Base-by-base conservation (phyloP, 352 stramenopile species). In the Phytophthora ohioensis region DNA sequence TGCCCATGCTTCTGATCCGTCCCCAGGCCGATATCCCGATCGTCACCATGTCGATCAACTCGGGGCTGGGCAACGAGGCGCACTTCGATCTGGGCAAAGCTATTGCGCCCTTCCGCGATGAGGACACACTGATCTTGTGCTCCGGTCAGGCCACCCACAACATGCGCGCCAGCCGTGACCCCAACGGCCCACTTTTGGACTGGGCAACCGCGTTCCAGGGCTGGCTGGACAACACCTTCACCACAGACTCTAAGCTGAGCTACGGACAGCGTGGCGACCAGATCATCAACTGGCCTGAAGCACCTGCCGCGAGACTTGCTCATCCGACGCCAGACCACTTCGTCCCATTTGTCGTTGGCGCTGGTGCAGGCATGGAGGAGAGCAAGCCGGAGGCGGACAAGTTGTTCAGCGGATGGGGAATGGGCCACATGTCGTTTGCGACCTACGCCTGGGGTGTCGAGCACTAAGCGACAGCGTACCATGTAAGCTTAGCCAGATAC, bases 1-100 rank as follows among this genome's bases (percentile, higher is more conserved):
- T 98, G n/a, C 93, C 93, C 5, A 80, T 98, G 57, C 89, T 95
- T 63, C 54, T 97, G 35, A 94, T 97, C 71, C 93, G 90, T 47
- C 91, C 92, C 1, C 71, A 95, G 35, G 92, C 90, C 3, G 82
- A 98, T 58, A 89, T 98, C 42, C 95, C 95, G 0, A 87, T 98
- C 11, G 88, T 98, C 10, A 85, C 79, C 38, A 71, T 97, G 48
- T 96, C 85, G 36, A 75, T 97, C 13, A 78, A 83, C 47, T 67
- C 52, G 0, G 60, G 87, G 11, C 62, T 91, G 27, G 71, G 74
- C 52, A 72, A 81, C 4, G 71, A 73, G 17, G 64, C 52, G 1
- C 83, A 92, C 36, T 76, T 95, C 39, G 66, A 78, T 7, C 41
- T 97, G 4, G 89, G 90, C 49, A 73, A 88, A 43, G 78, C 73